Percentiles rank a stretch among this genome's conserved stretches.
Conservation (phyloP, 2,329 filamentous ascomycete species). For the Sclerotinia trifoliorum region DNA sequence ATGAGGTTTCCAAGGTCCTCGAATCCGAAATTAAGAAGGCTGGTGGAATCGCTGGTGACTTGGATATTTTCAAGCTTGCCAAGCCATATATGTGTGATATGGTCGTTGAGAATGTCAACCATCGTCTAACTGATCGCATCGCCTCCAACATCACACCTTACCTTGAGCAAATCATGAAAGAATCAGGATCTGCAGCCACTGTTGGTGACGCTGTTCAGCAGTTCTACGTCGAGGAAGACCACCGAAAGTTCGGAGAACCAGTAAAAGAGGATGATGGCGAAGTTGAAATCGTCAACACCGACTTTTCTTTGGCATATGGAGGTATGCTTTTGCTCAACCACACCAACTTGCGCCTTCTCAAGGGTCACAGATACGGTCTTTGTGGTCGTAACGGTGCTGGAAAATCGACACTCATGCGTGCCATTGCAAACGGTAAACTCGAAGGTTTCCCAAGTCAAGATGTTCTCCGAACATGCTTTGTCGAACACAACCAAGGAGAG, state of each 20-base stretch:
- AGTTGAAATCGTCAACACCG: constrained; percentile 93
- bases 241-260: constrained; percentile 81
- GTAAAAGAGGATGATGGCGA: constrained; percentile 89
- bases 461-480: constrained; percentile 91
- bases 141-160: constrained; percentile 69
- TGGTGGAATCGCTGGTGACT: constrained; percentile 59
- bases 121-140: constrained; percentile 74
- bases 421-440: constrained; percentile 91
- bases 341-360: constrained; percentile 89
- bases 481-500: constrained; percentile 98
- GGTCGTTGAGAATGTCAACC: constrained; percentile 85
- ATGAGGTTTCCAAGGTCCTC: constrained; percentile 73
- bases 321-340: constrained; percentile 96
- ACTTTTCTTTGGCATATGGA: constrained; percentile 96
- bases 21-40: constrained; percentile 73
- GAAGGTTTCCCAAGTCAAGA: constrained; percentile 95
- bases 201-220: constrained; percentile 73
- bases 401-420: constrained; percentile 98
- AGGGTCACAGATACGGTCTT: constrained; percentile 95
- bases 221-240: constrained; percentile 78
- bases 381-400: constrained; percentile 96
- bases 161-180: constrained; percentile 66
- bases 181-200: constrained; percentile 57
- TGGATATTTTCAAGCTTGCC: constrained; percentile 64
- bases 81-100: constrained; percentile 77